Base-by-base conservation (phyloP, 139 green algal species). In the Yamagishiella unicocca region DNA sequence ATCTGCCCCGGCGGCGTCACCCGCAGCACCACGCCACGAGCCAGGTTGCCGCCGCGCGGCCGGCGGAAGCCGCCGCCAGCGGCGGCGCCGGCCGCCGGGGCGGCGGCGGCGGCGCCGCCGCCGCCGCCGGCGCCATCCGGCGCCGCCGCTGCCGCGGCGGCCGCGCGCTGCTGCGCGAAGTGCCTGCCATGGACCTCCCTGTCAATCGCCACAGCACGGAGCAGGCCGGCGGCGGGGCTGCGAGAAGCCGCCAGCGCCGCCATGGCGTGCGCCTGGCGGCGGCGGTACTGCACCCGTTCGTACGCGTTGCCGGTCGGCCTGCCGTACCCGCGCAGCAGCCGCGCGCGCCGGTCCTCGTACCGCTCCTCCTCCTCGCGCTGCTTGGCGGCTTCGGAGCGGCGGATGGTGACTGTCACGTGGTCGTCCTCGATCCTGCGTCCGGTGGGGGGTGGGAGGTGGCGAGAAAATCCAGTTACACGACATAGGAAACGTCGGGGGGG, bases 341-440 rank as follows among this genome's bases (percentile, higher is more conserved):
- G 43, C n/a, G 64, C 43, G 7, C 80, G 80, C 25, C 21, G 40
- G 8, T 53, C 43, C 22, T 42, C 10, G 8, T 31, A 31, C 5
- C 7, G 38, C 64, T 86, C 64, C 19, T 53, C 17, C 43, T 40
- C 10, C 2, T 86, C 43, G 4, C 80, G 62, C 45, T 78, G 31
- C 80, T 86, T 53, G 27, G 80, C 80, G 6, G 68, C 80, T 54
- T 77, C 54, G 6, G 80, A 78, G 80, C 64, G 80, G 19, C 80
- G 62, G 27, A 86, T 73, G 62, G 64, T 77, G 64, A 86, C 31
- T 2, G n/a, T 55, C 43, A 86, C 50, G 9, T 53, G 31, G 31
- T 86, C 42, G 22, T 53, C 61, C 7, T 84, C 77, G 10, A 64
- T 22, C 33, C 77, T 80, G 72, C 6, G 58, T 27, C 58, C 29